phyloP scores from a whole-genome alignment of 768 basidiomycete genomes.

The Suillus luteus region DNA sequence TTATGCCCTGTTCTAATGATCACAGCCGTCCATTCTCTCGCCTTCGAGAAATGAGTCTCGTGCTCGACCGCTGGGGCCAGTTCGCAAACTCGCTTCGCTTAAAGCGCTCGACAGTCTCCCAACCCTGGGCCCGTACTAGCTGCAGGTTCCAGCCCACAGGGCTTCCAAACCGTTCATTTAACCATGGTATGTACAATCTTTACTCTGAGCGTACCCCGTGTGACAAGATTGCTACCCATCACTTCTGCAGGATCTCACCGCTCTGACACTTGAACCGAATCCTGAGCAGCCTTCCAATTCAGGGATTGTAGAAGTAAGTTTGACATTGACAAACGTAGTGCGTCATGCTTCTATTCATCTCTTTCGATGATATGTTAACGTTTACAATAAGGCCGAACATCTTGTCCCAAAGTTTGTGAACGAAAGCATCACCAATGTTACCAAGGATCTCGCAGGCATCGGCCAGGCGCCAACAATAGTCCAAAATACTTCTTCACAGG shows the following conservation, averaged over 20 bases:
- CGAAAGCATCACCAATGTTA: neutral
- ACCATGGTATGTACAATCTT: too few species aligned
- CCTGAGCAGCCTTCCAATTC: neutral
- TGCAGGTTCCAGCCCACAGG: neutral
- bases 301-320: neutral
- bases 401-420: neutral
- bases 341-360: neutral
- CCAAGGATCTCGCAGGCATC: neutral
- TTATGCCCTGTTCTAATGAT: neutral
- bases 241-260: neutral
- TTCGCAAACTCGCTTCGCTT: neutral
- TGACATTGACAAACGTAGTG: neutral
- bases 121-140: neutral
- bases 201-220: neutral
- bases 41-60: neutral
- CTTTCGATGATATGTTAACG: neutral
- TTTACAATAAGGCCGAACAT: neutral
- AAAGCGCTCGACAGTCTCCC: neutral
- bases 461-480: rapidly evolving
- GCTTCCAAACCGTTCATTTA: too few species aligned
- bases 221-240: neutral
- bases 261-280: neutral
- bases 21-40: neutral
- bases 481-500: neutral
- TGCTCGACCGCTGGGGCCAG: neutral